Evolutionary conservation across 1,139 yeast species (phyloP).

Genomic region (Suhomyces bribrorum): DNA sequence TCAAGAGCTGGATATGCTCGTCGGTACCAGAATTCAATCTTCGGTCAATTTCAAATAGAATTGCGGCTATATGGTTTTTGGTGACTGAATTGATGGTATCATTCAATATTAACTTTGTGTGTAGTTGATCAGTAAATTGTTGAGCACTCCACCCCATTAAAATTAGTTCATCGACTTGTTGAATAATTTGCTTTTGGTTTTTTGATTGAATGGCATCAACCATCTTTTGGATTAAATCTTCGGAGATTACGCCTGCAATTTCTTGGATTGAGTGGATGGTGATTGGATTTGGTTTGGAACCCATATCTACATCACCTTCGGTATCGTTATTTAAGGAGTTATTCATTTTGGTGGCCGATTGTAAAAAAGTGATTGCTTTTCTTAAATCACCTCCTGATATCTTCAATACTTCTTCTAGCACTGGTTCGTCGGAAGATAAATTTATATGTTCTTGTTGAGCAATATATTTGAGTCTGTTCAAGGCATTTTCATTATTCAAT

Average conservation of each 20-base stretch:
- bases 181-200: conserved; percentile 39
- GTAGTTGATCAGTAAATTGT: conserved; percentile 76
- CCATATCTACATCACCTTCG: conserved; percentile 31
- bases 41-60: conserved; percentile 74
- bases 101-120: conserved; percentile 65
- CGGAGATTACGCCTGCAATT: conserved; percentile 83
- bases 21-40: conserved; percentile 83
- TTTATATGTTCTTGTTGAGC: conserved; percentile 53
- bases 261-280: conserved; percentile 58
- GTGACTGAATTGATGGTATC: conserved; percentile 53
- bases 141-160: conserved; percentile 87
- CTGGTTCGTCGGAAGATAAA: conserved; percentile 44
- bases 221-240: conserved; percentile 47
- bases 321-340: conserved; percentile 26
- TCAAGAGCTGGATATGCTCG: conserved; percentile 82
- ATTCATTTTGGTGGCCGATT: conserved; percentile 75
- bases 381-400: conserved; percentile 89
- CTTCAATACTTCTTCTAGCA: conserved; percentile 60
- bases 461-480: conserved; percentile 63
- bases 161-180: conserved; percentile 54
- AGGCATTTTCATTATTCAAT: conserved; percentile 69
- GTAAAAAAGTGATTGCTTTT: conserved; percentile 87
- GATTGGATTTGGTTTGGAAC: conserved; percentile 25
- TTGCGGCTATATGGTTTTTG: conserved; percentile 64
- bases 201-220: conserved; percentile 41